phyloP scores from a whole-genome alignment of 2,329 filamentous ascomycete genomes.

The Stachybotrys echinatus region DNA sequence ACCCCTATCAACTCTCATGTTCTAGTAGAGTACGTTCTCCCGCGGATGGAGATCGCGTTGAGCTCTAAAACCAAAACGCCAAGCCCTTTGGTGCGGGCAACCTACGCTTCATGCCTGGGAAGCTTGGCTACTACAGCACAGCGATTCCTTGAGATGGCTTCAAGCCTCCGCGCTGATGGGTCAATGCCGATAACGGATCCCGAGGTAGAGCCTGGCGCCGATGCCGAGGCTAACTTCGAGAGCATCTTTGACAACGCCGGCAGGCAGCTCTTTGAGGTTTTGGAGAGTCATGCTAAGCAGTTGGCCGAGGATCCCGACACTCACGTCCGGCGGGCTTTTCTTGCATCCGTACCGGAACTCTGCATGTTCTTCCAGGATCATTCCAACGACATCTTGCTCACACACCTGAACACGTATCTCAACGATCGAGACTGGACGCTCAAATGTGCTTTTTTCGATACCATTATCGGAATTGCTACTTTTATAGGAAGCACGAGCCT shows the following conservation, averaged over 20 bases:
- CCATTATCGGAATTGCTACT: constrained; percentile 85
- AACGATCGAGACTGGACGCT: constrained; percentile 96
- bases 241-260: constrained; percentile 86
- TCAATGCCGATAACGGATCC: constrained; percentile 73
- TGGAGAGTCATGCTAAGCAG: constrained; percentile 84
- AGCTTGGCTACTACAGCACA: constrained; percentile 82
- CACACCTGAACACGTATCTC: constrained; percentile 92
- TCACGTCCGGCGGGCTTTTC: constrained; percentile 82
- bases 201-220: constrained; percentile 67
- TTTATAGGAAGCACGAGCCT: constrained; percentile 85
- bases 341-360: constrained; percentile 84
- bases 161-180: constrained; percentile 78
- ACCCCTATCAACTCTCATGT: constrained; percentile 71
- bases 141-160: constrained; percentile 84
- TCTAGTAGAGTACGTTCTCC: constrained; percentile 63
- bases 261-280: constrained; percentile 72
- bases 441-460: constrained; percentile 95
- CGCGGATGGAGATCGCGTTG: constrained; percentile 53
- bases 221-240: constrained; percentile 67
- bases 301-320: constrained; percentile 83
- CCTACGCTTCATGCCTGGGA: constrained; percentile 88
- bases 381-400: constrained; percentile 92
- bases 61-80: constrained; percentile 40
- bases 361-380: constrained; percentile 94
- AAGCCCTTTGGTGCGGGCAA: constrained; percentile 72